Evolutionary conservation across 495 filamentous ascomycete species (phyloP).

Genomic region (Pseudoneurospora amorphoporcata): DNA sequence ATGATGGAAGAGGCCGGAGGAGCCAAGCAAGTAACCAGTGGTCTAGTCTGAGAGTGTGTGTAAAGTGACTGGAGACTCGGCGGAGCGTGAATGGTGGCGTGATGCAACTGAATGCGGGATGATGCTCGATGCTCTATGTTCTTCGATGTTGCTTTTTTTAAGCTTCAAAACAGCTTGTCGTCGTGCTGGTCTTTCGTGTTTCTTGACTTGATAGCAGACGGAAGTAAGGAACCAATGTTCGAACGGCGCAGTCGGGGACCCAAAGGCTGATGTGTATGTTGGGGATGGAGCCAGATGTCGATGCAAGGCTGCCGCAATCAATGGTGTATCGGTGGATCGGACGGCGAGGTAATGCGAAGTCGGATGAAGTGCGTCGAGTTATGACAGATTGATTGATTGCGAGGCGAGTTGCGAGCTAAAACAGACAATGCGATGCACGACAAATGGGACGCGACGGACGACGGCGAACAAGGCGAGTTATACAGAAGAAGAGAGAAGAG

Average conservation of each 20-base stretch:
- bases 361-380: neutral
- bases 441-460: constrained; percentile 10
- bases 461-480: constrained; percentile 25
- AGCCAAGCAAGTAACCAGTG: neutral
- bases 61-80: neutral
- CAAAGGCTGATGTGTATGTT: neutral
- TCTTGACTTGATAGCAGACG: neutral
- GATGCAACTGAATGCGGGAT: neutral
- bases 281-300: neutral
- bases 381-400: neutral
- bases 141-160: neutral
- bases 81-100: neutral
- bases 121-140: neutral
- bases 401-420: constrained; percentile 1
- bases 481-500: constrained; percentile 17
- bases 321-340: neutral
- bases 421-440: constrained; percentile 16
- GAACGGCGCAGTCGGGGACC: neutral
- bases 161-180: neutral
- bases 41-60: neutral
- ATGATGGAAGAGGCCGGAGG: constrained; percentile 16
- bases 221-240: neutral
- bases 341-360: neutral
- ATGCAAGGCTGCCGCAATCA: neutral
- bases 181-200: neutral